Conservation (phyloP, 169 alveolate species). For the Cryptosporidium ryanae region DNA sequence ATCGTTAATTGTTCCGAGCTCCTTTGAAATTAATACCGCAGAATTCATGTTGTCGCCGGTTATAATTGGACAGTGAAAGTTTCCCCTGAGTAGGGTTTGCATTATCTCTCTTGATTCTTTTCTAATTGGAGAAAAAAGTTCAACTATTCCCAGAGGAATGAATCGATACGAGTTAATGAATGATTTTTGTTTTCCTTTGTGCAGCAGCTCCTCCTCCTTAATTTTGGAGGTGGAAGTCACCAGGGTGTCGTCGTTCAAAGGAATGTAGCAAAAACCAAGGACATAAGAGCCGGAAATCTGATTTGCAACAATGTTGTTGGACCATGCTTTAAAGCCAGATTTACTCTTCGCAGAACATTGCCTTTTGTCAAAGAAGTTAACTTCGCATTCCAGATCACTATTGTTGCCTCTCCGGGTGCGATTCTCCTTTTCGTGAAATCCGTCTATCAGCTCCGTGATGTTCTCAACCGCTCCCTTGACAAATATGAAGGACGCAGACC, state of each 20-base stretch:
- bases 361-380: too few relatives aligned
- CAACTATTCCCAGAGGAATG: conserved; percentile 42
- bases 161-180: background rate
- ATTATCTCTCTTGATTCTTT: conserved; percentile 18
- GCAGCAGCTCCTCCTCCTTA: background rate
- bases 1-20: conserved; percentile 3
- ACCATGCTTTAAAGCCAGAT: conserved; percentile 21
- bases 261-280: conserved; percentile 40
- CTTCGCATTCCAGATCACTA: background rate
- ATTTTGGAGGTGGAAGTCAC: background rate
- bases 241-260: background rate
- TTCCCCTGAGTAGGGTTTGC: background rate
- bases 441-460: conserved; percentile 4
- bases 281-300: conserved; percentile 58
- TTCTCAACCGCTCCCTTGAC: conserved; percentile 63
- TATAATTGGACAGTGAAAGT: conserved; percentile 35
- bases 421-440: too few relatives aligned
- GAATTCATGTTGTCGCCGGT: conserved; percentile 64
- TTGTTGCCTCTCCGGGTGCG: background rate
- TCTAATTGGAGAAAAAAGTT: conserved; percentile 60
- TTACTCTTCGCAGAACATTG: too few relatives aligned
- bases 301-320: background rate
- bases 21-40: conserved; percentile 41
- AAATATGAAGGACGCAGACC: background rate
- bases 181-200: background rate